Evolutionary conservation across 345 rosid genomes (phyloP).

Genomic region (Populus simonii): DNA sequence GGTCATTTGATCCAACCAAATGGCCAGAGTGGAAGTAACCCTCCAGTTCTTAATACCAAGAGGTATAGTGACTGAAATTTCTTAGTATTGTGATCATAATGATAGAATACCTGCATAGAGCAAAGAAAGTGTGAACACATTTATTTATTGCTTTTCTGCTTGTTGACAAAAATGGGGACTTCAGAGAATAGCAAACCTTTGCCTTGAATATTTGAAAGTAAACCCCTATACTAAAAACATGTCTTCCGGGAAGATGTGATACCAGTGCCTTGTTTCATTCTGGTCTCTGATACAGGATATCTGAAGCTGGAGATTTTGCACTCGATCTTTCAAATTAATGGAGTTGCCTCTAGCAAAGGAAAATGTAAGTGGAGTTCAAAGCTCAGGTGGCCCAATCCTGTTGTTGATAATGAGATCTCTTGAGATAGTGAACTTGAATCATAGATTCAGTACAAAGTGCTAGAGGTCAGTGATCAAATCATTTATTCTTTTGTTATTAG

Average conservation of each 20-base stretch:
- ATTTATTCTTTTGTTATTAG: not conserved
- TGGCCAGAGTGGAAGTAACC: slow-evolving; percentile 70
- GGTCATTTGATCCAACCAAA: slow-evolving; percentile 51
- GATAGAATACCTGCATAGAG: not conserved
- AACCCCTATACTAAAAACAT: not conserved
- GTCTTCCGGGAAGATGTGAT: not conserved
- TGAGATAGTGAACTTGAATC: not conserved
- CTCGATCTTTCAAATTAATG: not conserved
- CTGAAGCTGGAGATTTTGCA: not conserved
- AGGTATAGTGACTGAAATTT: not conserved
- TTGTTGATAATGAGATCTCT: not conserved
- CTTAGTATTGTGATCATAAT: not conserved
- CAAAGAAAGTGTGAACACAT: not conserved
- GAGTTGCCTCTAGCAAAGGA: not conserved
- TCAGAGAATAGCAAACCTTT: not conserved
- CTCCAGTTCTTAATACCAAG: not conserved
- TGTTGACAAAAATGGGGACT: not conserved
- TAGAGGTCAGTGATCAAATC: not conserved
- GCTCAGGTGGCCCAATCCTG: not conserved
- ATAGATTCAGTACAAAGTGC: too few relatives aligned
- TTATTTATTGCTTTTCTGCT: not conserved
- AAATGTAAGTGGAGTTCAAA: not conserved
- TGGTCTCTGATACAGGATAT: not conserved
- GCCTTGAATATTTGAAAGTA: not conserved
- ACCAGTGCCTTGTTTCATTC: not conserved